Conservation (phyloP, 805 yeast genomes). For the Candida hungchunana region DNA sequence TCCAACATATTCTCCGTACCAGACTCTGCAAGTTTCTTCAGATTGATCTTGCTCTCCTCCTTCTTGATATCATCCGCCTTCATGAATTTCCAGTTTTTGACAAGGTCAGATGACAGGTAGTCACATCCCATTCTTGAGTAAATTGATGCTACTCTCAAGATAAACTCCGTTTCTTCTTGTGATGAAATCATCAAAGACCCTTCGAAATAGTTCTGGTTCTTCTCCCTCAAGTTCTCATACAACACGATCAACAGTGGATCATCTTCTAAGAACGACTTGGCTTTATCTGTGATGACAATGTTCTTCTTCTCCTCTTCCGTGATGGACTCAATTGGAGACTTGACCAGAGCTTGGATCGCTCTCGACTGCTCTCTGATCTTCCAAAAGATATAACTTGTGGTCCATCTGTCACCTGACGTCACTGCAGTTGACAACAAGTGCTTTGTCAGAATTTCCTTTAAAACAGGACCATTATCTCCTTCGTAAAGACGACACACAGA, state of each 20-base stretch:
- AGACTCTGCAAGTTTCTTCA: constrained; percentile 6
- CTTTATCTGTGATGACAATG: constrained; percentile 22
- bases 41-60: constrained; percentile 11
- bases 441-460: constrained; percentile 44
- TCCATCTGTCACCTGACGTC: constrained; percentile 71
- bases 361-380: constrained; percentile 43
- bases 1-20: constrained; percentile 16
- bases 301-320: constrained; percentile 28
- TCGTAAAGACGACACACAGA: constrained; percentile 77
- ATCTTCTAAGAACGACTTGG: constrained; percentile 51
- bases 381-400: constrained; percentile 77
- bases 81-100: constrained; percentile 65
- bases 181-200: constrained; percentile 43
- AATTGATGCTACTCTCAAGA: constrained; percentile 58
- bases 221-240: constrained; percentile 56
- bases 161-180: constrained; percentile 52
- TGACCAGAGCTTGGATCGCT: constrained; percentile 63
- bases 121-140: constrained; percentile 92
- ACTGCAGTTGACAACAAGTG: constrained; percentile 55
- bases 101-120: constrained; percentile 57
- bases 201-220: constrained; percentile 43
- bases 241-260: constrained; percentile 79
- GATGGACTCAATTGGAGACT: constrained; percentile 42
- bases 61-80: constrained; percentile 18
- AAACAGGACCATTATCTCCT: constrained; percentile 52